phyloP scores from a whole-genome alignment of 306 rosid genomes.

The Trifolium dubium region DNA sequence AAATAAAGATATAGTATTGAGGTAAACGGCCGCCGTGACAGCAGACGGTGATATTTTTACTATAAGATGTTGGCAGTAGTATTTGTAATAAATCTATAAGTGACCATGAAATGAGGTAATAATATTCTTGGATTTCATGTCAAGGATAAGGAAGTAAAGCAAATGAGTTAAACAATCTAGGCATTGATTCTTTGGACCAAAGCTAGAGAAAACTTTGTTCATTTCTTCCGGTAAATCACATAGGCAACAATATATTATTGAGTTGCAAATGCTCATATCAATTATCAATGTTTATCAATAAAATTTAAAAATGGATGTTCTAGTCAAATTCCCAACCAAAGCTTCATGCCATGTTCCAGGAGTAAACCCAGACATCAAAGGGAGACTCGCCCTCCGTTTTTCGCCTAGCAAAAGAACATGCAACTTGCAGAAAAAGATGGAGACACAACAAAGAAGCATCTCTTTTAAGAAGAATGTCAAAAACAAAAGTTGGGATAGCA shows the following conservation, averaged over 20 bases:
- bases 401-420: constrained; percentile 36
- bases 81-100: neutral
- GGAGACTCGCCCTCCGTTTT: constrained; percentile 26
- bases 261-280: neutral
- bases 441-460: constrained; percentile 14
- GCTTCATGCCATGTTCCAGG: constrained; percentile 30
- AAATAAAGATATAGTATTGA: neutral
- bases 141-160: constrained; percentile 44
- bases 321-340: constrained; percentile 38
- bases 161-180: constrained; percentile 39
- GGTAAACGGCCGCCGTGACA: neutral
- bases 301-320: constrained; percentile 43
- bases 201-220: constrained; percentile 46
- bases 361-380: constrained; percentile 29
- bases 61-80: neutral
- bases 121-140: constrained; percentile 63
- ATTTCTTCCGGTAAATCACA: constrained; percentile 45
- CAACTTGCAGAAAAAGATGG: constrained; percentile 38
- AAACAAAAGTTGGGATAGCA: constrained; percentile 14
- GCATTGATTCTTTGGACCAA: constrained; percentile 49
- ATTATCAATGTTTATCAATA: constrained; percentile 5
- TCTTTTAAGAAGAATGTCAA: constrained; percentile 31
- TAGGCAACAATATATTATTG: constrained; percentile 22
- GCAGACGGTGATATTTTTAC: neutral
- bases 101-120: constrained; percentile 16